A percentile compares a stretch with the other conserved stretches of the same genome.
These are phyloP conservation scores for Pythium inflatum DNA, from an alignment of 352 stramenopile genomes.

Conservation along the genomic window DNA sequence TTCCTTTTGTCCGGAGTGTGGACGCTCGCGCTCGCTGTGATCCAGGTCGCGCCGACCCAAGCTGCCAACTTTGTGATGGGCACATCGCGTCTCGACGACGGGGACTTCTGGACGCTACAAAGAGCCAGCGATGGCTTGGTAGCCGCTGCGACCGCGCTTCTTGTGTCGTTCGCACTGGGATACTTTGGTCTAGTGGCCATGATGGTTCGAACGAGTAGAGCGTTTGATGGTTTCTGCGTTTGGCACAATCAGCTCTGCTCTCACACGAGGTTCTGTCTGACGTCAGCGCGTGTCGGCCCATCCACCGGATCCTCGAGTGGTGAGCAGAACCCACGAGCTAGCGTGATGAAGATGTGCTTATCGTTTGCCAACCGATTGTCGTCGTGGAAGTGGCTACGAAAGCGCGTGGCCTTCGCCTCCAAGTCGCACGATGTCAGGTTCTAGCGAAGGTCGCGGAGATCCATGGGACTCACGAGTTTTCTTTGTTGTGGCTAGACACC, in stretches of 20 bases:
- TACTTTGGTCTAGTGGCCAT: conserved; percentile 41
- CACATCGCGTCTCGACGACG: conserved; percentile 44
- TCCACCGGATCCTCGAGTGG: no score
- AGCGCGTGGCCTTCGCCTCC: no score
- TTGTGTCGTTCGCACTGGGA: conserved; percentile 38
- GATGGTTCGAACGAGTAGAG: conserved; percentile 25
- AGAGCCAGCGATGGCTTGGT: conserved; percentile 27
- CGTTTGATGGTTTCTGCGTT: background rate
- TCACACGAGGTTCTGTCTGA: background rate
- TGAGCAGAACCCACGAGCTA: no score
- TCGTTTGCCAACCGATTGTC: background rate
- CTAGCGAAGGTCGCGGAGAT: no score
- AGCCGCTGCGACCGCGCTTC: conserved; percentile 25
- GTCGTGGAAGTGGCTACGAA: no score
- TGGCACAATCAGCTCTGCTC: no score
- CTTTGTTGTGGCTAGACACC: conserved; percentile 39
- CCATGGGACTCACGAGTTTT: no score
- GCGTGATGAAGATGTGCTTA: background rate
- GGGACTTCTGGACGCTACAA: conserved; percentile 54
- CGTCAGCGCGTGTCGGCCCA: background rate
- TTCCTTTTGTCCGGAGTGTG: conserved; percentile 43
- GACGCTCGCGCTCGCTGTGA: conserved; percentile 42
- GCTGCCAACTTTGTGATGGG: conserved; percentile 48
- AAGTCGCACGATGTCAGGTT: no score
- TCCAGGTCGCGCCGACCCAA: conserved; percentile 44